Evolutionary conservation across 176 grass and related monocot genomes (phyloP).

Genomic region (Oryza coarctata): DNA sequence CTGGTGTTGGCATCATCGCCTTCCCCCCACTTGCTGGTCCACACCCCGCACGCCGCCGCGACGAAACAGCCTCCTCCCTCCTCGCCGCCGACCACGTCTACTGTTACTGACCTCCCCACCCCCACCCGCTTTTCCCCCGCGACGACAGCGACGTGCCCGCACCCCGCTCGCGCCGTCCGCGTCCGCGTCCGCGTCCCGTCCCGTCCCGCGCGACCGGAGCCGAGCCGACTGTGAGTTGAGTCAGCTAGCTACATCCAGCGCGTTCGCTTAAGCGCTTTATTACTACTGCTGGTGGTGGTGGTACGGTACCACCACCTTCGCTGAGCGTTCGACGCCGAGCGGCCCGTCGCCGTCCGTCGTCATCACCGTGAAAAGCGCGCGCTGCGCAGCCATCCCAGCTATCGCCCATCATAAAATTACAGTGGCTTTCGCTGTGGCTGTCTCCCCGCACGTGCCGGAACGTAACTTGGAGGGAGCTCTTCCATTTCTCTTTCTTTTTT

Average conservation of each 20-base stretch:
- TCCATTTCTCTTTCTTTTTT: background rate
- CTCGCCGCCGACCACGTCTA: conserved; percentile 23
- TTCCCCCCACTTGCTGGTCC: background rate
- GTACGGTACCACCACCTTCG: background rate
- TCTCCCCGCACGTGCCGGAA: conserved; percentile 28
- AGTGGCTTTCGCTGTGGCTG: background rate
- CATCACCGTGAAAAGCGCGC: conserved; percentile 21
- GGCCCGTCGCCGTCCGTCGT: conserved; percentile 28
- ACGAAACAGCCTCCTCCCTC: conserved; percentile 18
- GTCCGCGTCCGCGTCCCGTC: background rate
- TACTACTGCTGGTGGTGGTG: background rate
- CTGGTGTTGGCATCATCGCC: background rate
- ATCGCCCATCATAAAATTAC: background rate
- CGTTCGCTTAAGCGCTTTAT: conserved; percentile 32
- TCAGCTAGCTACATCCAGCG: background rate
- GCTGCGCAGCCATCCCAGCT: no score
- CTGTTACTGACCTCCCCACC: conserved; percentile 27
- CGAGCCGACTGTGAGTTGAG: background rate
- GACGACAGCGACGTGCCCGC: background rate
- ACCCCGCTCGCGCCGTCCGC: no score
- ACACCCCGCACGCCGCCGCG: background rate
- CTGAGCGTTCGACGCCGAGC: background rate
- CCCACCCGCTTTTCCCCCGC: background rate
- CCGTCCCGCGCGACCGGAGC: background rate
- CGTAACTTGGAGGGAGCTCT: background rate